Conservation (phyloP, 2,329 filamentous ascomycete species). For the Epichloe amarillans region DNA sequence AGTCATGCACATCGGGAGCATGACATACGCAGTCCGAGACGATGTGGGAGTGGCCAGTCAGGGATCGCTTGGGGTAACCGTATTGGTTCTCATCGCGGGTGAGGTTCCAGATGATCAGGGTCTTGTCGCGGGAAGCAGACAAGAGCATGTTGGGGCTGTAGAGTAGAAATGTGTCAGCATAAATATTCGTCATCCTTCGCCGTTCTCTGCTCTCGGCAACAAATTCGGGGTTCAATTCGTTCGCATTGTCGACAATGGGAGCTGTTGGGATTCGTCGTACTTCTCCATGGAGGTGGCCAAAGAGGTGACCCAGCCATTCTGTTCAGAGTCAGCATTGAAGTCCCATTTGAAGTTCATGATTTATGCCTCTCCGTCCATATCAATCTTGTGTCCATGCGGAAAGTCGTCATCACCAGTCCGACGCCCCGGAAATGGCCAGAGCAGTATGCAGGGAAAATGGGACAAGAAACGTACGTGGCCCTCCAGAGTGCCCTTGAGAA, state of each 20-base stretch:
- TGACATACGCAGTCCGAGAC: slow-evolving; percentile 97
- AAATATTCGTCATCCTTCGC: neutral
- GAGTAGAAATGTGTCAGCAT: slow-evolving; percentile 12
- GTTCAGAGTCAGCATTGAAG: slow-evolving; percentile 15
- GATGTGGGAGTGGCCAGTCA: slow-evolving; percentile 98
- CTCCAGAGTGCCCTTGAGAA: slow-evolving; percentile 94
- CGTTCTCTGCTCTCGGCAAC: neutral
- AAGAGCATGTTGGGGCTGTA: slow-evolving; percentile 96
- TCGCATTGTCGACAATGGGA: slow-evolving; percentile 2
- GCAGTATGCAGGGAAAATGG: slow-evolving; percentile 8
- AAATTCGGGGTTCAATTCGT: slow-evolving; percentile 1
- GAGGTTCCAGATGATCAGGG: slow-evolving; percentile 99
- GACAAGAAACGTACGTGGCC: slow-evolving; percentile 60
- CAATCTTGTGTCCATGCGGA: neutral
- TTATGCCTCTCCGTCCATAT: neutral
- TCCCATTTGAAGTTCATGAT: neutral
- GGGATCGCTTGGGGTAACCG: slow-evolving; percentile 97
- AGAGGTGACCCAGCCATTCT: slow-evolving; percentile 97
- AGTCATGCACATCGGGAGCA: slow-evolving; percentile 1
- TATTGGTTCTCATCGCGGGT: slow-evolving; percentile 97
- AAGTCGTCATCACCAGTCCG: neutral
- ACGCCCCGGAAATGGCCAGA: slow-evolving; percentile 6
- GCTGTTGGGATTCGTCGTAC: slow-evolving; percentile 38
- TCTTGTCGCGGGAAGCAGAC: slow-evolving; percentile 95
- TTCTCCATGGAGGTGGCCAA: slow-evolving; percentile 98